Evolutionary conservation across 1,139 yeast genomes (phyloP).

Genomic region (Nakaseomyces delphensis): DNA sequence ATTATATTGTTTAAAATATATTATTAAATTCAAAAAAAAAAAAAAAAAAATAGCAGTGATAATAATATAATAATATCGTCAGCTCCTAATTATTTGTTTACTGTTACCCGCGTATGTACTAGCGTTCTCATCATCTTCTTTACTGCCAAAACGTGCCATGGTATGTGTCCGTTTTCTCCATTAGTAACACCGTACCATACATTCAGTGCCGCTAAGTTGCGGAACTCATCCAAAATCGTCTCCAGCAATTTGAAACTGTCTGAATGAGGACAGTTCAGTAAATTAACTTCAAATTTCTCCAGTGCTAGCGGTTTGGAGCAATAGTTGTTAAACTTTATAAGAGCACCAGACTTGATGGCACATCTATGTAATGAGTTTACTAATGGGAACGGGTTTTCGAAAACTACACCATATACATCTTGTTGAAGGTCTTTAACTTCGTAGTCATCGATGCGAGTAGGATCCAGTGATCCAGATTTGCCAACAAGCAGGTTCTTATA

Average conservation of each 20-base stretch:
- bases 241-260: conserved; percentile 48
- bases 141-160: conserved; percentile 84
- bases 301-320: conserved; percentile 19
- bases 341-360: conserved; percentile 64
- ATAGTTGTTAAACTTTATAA: conserved; percentile 39
- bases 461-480: conserved; percentile 15
- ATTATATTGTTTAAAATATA: no score
- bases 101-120: conserved; percentile 35
- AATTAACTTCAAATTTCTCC: conserved; percentile 47
- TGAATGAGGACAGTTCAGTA: conserved; percentile 64
- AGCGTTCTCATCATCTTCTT: conserved; percentile 48
- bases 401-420: conserved; percentile 55
- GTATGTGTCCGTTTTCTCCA: conserved; percentile 40
- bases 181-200: conserved; percentile 37
- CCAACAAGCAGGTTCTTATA: conserved; percentile 30
- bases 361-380: conserved; percentile 63
- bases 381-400: conserved; percentile 53
- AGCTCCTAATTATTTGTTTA: conserved; percentile 6
- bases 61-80: no score
- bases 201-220: conserved; percentile 48
- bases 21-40: no score
- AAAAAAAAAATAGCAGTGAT: no score
- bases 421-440: conserved; percentile 44
- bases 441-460: conserved; percentile 32
- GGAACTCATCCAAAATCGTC: conserved; percentile 55